A percentile compares a stretch with the other conserved stretches of the same genome.
Conservation (phyloP, 2,329 filamentous ascomycete genomes). For the Lecanicillium sp. region DNA sequence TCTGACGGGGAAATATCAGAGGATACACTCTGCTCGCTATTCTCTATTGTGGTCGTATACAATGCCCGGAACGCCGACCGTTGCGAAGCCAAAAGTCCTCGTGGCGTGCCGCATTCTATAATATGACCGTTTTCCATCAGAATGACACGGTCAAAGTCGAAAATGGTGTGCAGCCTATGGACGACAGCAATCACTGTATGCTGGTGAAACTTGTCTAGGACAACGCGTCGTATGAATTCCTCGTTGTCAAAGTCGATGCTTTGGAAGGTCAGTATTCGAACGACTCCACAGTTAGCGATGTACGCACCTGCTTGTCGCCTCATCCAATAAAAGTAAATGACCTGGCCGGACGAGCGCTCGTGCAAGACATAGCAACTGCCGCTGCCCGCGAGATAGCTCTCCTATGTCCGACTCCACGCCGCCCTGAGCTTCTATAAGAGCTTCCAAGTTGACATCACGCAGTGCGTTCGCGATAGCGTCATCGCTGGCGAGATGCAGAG, state of each 20-base stretch:
- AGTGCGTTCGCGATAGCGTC: constrained; percentile 34
- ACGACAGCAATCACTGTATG: constrained; percentile 45
- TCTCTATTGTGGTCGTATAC: too few species aligned
- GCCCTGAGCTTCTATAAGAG: constrained; percentile 27
- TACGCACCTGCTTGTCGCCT: constrained; percentile 24
- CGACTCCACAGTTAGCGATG: too few species aligned
- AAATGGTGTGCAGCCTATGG: constrained; percentile 36
- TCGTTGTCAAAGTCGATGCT: constrained; percentile 28
- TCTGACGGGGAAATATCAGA: too few species aligned
- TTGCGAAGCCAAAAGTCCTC: constrained; percentile 1
- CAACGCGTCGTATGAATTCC: constrained; percentile 23
- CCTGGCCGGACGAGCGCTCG: constrained; percentile 26
- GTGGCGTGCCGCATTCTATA: constrained; percentile 4
- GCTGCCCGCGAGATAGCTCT: constrained; percentile 32
- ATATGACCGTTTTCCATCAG: constrained; percentile 47
- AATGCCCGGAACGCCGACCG: constrained; percentile 4
- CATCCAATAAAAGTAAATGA: constrained; percentile 30
- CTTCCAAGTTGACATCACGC: constrained; percentile 34
- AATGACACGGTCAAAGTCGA: constrained; percentile 48
- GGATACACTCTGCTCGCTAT: too few species aligned
- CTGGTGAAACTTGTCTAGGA: constrained; percentile 21
- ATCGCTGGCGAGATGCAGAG: constrained; percentile 27
- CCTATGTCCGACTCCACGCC: constrained; percentile 26
- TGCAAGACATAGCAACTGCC: constrained; percentile 34
- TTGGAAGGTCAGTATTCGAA: constrained; percentile 1